These are phyloP conservation scores for Larix kaempferi DNA, from an alignment of 75 land plant species.

Conservation along the genomic window DNA sequence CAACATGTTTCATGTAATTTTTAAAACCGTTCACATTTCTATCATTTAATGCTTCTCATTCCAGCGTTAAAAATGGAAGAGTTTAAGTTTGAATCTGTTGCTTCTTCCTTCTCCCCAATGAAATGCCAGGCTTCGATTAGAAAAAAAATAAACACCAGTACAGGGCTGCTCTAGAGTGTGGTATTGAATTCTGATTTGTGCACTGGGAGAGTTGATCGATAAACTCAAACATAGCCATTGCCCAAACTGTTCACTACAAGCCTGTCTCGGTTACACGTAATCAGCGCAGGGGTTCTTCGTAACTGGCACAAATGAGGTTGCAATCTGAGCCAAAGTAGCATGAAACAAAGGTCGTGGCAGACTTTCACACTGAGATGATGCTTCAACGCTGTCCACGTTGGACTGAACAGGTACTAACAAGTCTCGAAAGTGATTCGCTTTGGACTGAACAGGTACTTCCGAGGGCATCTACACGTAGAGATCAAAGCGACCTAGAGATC, in stretches of 20 bases:
- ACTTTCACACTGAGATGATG: no score
- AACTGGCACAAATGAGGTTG: slow-evolving; percentile 42
- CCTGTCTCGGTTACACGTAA: slow-evolving; percentile 73
- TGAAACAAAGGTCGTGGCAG: slow-evolving; percentile 69
- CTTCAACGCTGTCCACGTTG: no score
- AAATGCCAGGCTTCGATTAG: slow-evolving; percentile 75
- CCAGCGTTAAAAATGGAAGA: no score
- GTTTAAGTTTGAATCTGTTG: no score
- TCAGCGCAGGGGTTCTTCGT: slow-evolving; percentile 52
- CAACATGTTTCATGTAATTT: no score
- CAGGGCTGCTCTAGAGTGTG: slow-evolving; percentile 83
- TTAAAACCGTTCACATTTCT: no score
- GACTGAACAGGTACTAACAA: no score
- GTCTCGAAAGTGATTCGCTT: no score
- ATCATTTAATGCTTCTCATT: no score
- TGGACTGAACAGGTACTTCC: no score
- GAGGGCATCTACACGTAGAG: no score
- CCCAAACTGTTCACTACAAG: slow-evolving; percentile 80
- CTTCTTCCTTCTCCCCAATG: slow-evolving; percentile 74
- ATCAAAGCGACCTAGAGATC: no score
- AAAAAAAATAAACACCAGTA: slow-evolving; percentile 60
- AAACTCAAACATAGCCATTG: slow-evolving; percentile 73
- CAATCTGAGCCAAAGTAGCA: slow-evolving; percentile 60
- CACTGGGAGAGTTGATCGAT: slow-evolving; percentile 73
- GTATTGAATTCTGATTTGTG: slow-evolving; percentile 58